phyloP scores from a whole-genome alignment of 148 eudicot species.

The Amaranthus palmeri region DNA sequence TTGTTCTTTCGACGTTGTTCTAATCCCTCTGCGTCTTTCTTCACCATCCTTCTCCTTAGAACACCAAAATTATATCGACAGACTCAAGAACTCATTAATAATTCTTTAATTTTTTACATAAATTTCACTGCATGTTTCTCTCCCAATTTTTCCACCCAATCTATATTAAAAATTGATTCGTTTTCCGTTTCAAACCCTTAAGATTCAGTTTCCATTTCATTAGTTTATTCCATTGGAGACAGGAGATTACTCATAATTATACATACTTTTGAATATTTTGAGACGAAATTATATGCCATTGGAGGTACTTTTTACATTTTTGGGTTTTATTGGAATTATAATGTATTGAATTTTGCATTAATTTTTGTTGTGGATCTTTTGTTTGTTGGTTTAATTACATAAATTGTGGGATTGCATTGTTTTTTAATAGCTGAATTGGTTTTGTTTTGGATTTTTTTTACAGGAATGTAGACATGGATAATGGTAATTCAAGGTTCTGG shows the following conservation, averaged over 20 bases:
- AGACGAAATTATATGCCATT: slow-evolving; percentile 14
- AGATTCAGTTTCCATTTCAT: slow-evolving; percentile 23
- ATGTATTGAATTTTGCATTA: slow-evolving; percentile 35
- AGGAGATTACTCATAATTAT: slow-evolving; percentile 14
- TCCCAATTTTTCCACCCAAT: not conserved
- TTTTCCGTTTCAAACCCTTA: slow-evolving; percentile 8
- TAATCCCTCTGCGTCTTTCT: slow-evolving; percentile 8
- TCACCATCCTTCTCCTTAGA: not conserved
- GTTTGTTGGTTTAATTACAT: slow-evolving; percentile 6
- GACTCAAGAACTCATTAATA: not conserved
- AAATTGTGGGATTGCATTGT: slow-evolving; percentile 6
- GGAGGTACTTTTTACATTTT: slow-evolving; percentile 29
- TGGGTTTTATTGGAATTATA: slow-evolving; percentile 8
- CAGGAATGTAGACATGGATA: slow-evolving; percentile 52
- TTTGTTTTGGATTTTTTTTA: slow-evolving; percentile 30
- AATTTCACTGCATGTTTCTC: not conserved
- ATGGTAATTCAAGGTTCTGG: slow-evolving; percentile 39
- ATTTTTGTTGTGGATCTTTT: slow-evolving; percentile 36
- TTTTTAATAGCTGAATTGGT: slow-evolving; percentile 22
- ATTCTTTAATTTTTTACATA: not conserved
- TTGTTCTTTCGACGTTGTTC: slow-evolving; percentile 18
- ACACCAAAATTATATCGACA: slow-evolving; percentile 3
- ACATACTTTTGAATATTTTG: slow-evolving; percentile 4
- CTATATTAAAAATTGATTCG: not conserved
- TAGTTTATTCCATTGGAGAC: slow-evolving; percentile 24